Percentiles rank a stretch among this genome's conserved stretches.
phyloP scores from a whole-genome alignment of 257 asterid genomes.

The Nicotiana tabacum region DNA sequence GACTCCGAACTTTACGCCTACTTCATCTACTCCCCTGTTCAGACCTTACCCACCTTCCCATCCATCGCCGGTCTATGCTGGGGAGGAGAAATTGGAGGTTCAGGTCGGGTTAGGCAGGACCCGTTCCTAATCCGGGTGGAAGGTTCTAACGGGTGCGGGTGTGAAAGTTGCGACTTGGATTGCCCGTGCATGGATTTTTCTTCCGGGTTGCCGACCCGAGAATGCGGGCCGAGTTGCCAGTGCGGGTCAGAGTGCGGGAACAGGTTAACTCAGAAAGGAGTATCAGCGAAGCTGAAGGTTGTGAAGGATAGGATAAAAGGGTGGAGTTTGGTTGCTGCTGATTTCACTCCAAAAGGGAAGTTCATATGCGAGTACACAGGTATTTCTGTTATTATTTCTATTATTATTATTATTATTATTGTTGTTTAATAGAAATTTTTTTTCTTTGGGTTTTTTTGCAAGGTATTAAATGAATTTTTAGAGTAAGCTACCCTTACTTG shows the following conservation, averaged over 20 bases:
- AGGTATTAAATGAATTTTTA: no score
- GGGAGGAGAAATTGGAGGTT: slow-evolving; percentile 31
- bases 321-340: slow-evolving; percentile 72
- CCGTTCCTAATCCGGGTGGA: slow-evolving; percentile 61
- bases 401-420: neutral
- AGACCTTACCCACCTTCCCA: slow-evolving; percentile 23
- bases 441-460: neutral
- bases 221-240: slow-evolving; percentile 77
- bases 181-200: slow-evolving; percentile 43
- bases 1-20: slow-evolving; percentile 51
- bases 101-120: slow-evolving; percentile 13
- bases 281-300: slow-evolving; percentile 45
- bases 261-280: slow-evolving; percentile 62
- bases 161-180: slow-evolving; percentile 34
- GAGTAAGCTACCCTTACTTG: neutral
- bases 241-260: slow-evolving; percentile 56
- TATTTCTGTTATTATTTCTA: neutral
- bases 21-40: slow-evolving; percentile 62
- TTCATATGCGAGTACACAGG: slow-evolving; percentile 91
- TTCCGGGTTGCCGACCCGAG: slow-evolving; percentile 30
- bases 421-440: neutral
- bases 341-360: slow-evolving; percentile 45
- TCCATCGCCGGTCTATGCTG: slow-evolving; percentile 35
- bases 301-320: slow-evolving; percentile 56
- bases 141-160: slow-evolving; percentile 59